A percentile compares a stretch with the other conserved stretches of the same genome.
Conservation (phyloP, 2,329 filamentous ascomycete species). For the Alternaria arbusti region DNA sequence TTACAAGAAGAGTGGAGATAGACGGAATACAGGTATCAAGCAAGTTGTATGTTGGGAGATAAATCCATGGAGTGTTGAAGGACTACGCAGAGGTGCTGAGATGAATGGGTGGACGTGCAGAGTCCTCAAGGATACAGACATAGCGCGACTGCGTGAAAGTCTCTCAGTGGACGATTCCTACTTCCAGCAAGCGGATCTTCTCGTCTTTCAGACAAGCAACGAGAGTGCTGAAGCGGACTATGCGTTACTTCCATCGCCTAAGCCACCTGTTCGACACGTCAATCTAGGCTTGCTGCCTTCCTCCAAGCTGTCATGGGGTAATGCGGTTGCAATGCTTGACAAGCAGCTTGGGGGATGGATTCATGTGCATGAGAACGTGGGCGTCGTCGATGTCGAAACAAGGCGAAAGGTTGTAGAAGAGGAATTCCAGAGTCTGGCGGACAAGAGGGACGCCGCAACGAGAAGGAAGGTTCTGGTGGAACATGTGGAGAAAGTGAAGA, state of each 20-base stretch:
- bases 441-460: neutral
- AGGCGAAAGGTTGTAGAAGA: constrained; percentile 46
- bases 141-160: neutral
- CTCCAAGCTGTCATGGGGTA: constrained; percentile 57
- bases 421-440: constrained; percentile 45
- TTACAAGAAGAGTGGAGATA: constrained; percentile 70
- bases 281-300: constrained; percentile 65
- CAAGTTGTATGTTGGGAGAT: constrained; percentile 87
- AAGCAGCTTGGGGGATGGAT: constrained; percentile 59
- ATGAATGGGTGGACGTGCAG: constrained; percentile 48
- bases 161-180: neutral
- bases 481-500: constrained; percentile 62
- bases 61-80: constrained; percentile 64
- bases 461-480: constrained; percentile 49
- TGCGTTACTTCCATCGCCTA: neutral
- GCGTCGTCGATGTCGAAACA: constrained; percentile 36
- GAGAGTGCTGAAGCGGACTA: constrained; percentile 31
- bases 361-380: constrained; percentile 67
- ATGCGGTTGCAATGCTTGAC: constrained; percentile 58
- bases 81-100: constrained; percentile 49
- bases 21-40: constrained; percentile 64
- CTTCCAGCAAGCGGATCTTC: constrained; percentile 27
- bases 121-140: constrained; percentile 6
- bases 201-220: constrained; percentile 53
- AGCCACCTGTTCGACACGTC: constrained; percentile 60